Base-by-base conservation (phyloP, 257 asterid genomes). In the Solanum corneliomulleri region DNA sequence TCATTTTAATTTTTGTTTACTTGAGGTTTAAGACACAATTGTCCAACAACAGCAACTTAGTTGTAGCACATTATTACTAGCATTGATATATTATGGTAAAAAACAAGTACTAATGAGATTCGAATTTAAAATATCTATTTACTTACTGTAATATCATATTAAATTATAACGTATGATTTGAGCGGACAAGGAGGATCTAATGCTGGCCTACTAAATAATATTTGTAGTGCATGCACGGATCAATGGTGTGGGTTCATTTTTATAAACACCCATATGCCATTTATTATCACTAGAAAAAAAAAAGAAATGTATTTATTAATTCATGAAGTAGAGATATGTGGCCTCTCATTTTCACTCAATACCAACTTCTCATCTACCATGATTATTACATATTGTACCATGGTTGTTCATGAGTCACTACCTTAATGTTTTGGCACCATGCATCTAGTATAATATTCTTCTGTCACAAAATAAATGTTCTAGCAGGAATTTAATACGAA, bases 291-390 rank as follows among this genome's bases (percentile, higher is more conserved):
- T 37, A 21, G 60, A 3, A 23, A 35, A 35, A 21, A 21, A 3
- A 23, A 35, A 35, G 39, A 37, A 37, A 14, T 29, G 11, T 14
- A 21, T 74, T 11, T 7, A 75, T 42, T 41, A 37, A 75, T 11
- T 75, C 62, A 52, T 56, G 10, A 9, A 44, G 2, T 44, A 75
- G 52, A 21, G 11, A 21, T 20, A 1, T 45, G 44, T 29, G 69
- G 44, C 68, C 68, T 80, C 44, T 80, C 68, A 80, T 29, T 80
- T 80, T 49, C 69, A 9, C 29, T 13, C 42, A 47, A 80, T 16
- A 80, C 85, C 85, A 80, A 80, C 85, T 47, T 80, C 85, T 29
- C 69, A 49, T 80, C 85, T 80, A 47, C 69, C 85, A 49, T 29
- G 44, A 80, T 47, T 47, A 80, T 49, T 80, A 80, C 68, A 47